Evolutionary conservation across 1,139 yeast species (phyloP).

Genomic region (Debaryomyces coudertii): DNA sequence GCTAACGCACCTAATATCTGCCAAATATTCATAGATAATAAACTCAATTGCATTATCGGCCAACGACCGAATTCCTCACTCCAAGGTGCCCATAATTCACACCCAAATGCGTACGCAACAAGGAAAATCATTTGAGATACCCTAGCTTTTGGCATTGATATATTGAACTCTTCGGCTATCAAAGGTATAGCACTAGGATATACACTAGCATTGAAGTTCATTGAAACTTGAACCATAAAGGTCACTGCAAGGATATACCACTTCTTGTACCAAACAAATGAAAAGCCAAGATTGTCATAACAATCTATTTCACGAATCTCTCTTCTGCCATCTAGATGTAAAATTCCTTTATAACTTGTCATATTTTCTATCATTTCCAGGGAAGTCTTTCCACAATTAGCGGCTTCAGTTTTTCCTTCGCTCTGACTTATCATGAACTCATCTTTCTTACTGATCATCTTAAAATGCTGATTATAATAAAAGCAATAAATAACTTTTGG

Average conservation of each 20-base stretch:
- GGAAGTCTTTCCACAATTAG: too few species aligned
- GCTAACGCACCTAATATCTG: constrained; percentile 37
- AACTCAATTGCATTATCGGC: constrained; percentile 36
- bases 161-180: constrained; percentile 30
- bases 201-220: constrained; percentile 39
- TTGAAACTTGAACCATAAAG: constrained; percentile 37
- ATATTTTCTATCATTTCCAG: too few species aligned
- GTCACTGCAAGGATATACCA: constrained; percentile 35
- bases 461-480: too few species aligned
- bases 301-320: constrained; percentile 33
- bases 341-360: too few species aligned
- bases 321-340: constrained; percentile 23
- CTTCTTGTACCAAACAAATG: constrained; percentile 29
- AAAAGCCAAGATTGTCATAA: constrained; percentile 33
- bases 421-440: too few species aligned
- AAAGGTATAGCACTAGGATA: constrained; percentile 33
- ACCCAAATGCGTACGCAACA: constrained; percentile 39
- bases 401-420: too few species aligned
- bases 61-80: constrained; percentile 40
- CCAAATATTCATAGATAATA: constrained; percentile 38
- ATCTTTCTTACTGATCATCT: too few species aligned
- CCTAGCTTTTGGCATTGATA: constrained; percentile 32
- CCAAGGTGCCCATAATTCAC: constrained; percentile 46
- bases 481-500: too few species aligned
- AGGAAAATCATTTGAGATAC: constrained; percentile 36